phyloP scores from a whole-genome alignment of 108 stramenopile genomes.

The Bacterosira constricta region DNA sequence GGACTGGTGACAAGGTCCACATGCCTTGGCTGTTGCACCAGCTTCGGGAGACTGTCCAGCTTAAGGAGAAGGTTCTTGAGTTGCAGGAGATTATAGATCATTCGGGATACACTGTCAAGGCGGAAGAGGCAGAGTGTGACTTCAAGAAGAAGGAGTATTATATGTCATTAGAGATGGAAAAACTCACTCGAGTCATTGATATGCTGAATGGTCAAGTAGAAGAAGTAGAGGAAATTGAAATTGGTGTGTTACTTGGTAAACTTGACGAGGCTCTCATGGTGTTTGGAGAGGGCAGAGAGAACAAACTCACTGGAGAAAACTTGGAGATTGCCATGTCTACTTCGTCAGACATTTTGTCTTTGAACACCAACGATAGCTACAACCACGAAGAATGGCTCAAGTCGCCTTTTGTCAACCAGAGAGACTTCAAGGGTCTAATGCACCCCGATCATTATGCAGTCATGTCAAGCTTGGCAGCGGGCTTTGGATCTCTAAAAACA shows the following conservation, averaged over 20 bases:
- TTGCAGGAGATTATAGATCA: conserved; percentile 1
- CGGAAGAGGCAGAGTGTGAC: neutral
- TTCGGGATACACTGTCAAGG: conserved; percentile 3
- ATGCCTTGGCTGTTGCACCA: conserved; percentile 6
- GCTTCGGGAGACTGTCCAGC: conserved; percentile 9
- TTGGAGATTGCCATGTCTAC: too few relatives aligned
- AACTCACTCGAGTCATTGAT: neutral
- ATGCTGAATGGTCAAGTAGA: conserved; percentile 6
- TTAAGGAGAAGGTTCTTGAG: conserved; percentile 10
- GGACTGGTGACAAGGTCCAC: neutral
- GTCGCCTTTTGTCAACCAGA: too few relatives aligned
- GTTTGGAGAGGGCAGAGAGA: too few relatives aligned
- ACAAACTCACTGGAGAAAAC: too few relatives aligned
- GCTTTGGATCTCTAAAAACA: too few relatives aligned
- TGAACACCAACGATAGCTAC: too few relatives aligned
- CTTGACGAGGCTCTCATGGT: conserved; percentile 12
- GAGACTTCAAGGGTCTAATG: too few relatives aligned
- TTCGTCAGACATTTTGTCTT: too few relatives aligned
- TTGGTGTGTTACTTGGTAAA: conserved; percentile 1
- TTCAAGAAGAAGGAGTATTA: neutral
- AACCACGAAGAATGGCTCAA: too few relatives aligned
- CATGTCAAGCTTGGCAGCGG: too few relatives aligned
- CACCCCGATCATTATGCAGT: too few relatives aligned
- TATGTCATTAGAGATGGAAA: neutral
- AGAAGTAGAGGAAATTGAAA: neutral